A percentile compares a stretch with the other conserved stretches of the same genome.
phyloP scores from a whole-genome alignment of 176 grass and related monocot genomes.

The Bolboschoenus planiculmis region DNA sequence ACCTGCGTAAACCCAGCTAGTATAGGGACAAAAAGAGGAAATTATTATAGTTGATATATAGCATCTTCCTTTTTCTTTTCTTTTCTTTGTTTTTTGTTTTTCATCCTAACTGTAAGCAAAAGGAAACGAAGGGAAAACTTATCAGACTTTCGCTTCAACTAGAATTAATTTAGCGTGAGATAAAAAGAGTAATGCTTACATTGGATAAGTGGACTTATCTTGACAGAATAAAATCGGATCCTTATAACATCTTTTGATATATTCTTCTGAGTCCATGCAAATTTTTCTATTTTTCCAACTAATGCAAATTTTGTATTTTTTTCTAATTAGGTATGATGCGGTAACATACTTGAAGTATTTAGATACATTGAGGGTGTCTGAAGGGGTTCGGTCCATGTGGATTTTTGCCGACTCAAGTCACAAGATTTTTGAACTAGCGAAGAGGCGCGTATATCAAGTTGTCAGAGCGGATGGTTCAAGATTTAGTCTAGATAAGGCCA shows the following conservation, averaged over 20 bases:
- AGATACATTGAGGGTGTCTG: conserved; percentile 83
- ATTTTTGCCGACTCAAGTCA: conserved; percentile 94
- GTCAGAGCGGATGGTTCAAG: conserved; percentile 54
- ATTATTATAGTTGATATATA: neutral
- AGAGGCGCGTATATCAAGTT: conserved; percentile 82
- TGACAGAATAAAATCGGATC: neutral
- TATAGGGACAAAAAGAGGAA: neutral
- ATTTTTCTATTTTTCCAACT: neutral
- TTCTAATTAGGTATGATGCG: conserved; percentile 60
- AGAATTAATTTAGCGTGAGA: neutral
- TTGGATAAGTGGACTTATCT: neutral
- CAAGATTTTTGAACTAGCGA: conserved; percentile 89
- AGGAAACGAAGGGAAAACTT: neutral
- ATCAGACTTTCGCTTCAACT: neutral
- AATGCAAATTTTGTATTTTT: neutral
- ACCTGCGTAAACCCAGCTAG: neutral
- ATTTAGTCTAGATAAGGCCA: conserved; percentile 31
- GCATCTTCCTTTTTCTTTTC: neutral
- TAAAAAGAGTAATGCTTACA: neutral
- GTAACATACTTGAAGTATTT: conserved; percentile 93
- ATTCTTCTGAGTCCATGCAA: neutral
- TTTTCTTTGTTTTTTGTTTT: neutral
- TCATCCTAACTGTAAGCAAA: neutral
- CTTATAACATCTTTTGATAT: neutral
- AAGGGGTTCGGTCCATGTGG: conserved; percentile 94